These are phyloP conservation scores for Trypanosoma scelopori DNA, from an alignment of 208 protist species.

Conservation along the genomic window DNA sequence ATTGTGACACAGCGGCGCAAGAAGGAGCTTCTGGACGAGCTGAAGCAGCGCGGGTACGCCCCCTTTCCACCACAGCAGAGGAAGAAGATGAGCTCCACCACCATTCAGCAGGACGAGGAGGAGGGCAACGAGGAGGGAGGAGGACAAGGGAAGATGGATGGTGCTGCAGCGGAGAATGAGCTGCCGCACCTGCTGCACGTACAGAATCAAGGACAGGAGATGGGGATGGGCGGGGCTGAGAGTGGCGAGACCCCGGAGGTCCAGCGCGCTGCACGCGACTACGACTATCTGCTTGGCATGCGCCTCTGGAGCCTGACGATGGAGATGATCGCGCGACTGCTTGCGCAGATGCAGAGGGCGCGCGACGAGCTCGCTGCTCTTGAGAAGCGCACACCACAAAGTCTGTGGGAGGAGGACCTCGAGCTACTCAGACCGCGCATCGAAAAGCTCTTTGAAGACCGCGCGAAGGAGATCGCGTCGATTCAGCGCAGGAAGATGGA, in stretches of 20 bases:
- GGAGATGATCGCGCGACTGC: conserved; percentile 95
- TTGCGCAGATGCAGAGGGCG: conserved; percentile 80
- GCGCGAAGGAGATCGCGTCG: conserved; percentile 64
- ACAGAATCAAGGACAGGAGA: background rate
- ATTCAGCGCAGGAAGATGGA: conserved; percentile 86
- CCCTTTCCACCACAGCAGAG: conserved; percentile 84
- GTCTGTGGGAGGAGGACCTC: conserved; percentile 91
- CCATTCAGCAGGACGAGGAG: conserved; percentile 66
- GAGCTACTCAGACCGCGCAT: conserved; percentile 66
- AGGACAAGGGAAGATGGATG: background rate
- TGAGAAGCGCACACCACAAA: conserved; percentile 65
- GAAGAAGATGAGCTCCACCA: conserved; percentile 80
- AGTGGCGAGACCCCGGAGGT: conserved; percentile 55
- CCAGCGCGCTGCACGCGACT: conserved; percentile 78
- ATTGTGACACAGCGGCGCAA: conserved; percentile 93
- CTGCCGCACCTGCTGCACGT: background rate
- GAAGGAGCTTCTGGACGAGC: conserved; percentile 92
- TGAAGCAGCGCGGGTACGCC: conserved; percentile 87
- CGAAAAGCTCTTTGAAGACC: conserved; percentile 56
- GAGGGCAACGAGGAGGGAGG: conserved; percentile 26
- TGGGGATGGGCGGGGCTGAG: conserved; percentile 29
- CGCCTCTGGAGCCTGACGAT: conserved; percentile 96
- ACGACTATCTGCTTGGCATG: conserved; percentile 99
- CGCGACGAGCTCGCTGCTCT: conserved; percentile 79
- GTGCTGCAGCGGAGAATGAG: background rate